Evolutionary conservation across 2,329 filamentous ascomycete genomes (phyloP).

Genomic region (Didymella glomerata): DNA sequence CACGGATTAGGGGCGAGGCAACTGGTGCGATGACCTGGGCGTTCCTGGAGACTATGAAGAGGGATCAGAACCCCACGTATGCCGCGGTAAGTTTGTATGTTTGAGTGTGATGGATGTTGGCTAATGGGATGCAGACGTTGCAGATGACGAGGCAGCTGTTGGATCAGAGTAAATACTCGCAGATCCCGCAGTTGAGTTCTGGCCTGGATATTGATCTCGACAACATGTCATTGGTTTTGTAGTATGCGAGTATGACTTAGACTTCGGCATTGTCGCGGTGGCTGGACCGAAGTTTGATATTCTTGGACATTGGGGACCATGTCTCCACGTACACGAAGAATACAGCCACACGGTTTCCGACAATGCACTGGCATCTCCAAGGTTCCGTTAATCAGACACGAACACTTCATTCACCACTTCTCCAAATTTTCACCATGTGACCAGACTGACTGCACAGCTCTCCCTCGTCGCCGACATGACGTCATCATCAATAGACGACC

Average conservation of each 20-base stretch:
- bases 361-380: neutral
- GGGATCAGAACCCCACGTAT: constrained; percentile 50
- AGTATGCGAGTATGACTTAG: neutral
- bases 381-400: neutral
- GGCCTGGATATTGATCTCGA: constrained; percentile 56
- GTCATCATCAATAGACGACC: neutral
- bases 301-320: neutral
- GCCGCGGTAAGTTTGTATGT: constrained; percentile 42
- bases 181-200: constrained; percentile 56
- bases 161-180: constrained; percentile 52
- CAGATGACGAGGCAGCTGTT: constrained; percentile 52
- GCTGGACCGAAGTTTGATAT: neutral
- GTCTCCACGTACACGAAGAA: neutral
- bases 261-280: neutral
- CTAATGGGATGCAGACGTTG: constrained; percentile 38
- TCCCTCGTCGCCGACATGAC: constrained; percentile 3
- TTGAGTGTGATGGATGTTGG: constrained; percentile 14
- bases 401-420: neutral
- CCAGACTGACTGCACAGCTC: neutral
- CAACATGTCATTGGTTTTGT: constrained; percentile 41
- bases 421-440: neutral
- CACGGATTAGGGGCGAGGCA: constrained; percentile 55
- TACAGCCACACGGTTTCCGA: neutral
- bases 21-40: constrained; percentile 60
- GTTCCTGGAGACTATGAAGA: constrained; percentile 56